A percentile compares a stretch with the other conserved stretches of the same genome.
These are phyloP conservation scores for Pisolithus tinctorius DNA, from an alignment of 768 basidiomycete species.

Conservation along the genomic window DNA sequence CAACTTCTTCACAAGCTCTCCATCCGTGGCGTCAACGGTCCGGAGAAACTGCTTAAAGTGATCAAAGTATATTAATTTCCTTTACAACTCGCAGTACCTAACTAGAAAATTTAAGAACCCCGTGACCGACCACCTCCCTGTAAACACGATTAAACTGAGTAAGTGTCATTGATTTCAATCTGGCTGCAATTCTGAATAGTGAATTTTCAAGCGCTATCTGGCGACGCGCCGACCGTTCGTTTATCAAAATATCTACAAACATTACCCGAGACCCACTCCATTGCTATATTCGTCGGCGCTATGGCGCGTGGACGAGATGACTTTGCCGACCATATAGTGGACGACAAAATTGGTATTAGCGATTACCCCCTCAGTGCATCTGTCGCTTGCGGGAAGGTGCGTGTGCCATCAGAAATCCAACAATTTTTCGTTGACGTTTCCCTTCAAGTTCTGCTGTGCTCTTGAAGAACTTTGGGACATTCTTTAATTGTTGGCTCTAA, in stretches of 20 bases:
- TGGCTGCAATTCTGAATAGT: conserved; percentile 1
- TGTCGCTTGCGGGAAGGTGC: conserved; percentile 95
- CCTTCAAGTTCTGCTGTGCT: conserved; percentile 76
- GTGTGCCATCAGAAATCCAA: conserved; percentile 15
- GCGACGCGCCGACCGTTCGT: conserved; percentile 77
- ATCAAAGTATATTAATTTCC: conserved; percentile 61
- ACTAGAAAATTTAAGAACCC: conserved; percentile 60
- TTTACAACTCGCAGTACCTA: background rate
- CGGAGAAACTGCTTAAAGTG: conserved; percentile 94
- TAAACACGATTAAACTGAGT: conserved; percentile 95
- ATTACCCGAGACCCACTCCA: conserved; percentile 78
- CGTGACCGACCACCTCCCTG: conserved; percentile 87
- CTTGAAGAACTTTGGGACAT: conserved; percentile 96
- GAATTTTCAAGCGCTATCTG: conserved; percentile 66
- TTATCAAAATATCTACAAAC: conserved; percentile 81
- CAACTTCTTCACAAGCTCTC: conserved; percentile 95
- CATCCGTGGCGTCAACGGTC: conserved; percentile 93
- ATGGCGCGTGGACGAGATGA: conserved; percentile 97
- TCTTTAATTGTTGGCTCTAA: conserved; percentile 38
- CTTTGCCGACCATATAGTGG: conserved; percentile 92
- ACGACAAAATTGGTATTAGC: conserved; percentile 95
- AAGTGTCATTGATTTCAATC: conserved; percentile 27
- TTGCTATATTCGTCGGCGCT: conserved; percentile 95
- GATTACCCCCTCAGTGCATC: conserved; percentile 89
- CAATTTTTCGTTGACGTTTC: conserved; percentile 2